Conservation (phyloP, 1,284 basidiomycete genomes). For the Malassezia nana region DNA sequence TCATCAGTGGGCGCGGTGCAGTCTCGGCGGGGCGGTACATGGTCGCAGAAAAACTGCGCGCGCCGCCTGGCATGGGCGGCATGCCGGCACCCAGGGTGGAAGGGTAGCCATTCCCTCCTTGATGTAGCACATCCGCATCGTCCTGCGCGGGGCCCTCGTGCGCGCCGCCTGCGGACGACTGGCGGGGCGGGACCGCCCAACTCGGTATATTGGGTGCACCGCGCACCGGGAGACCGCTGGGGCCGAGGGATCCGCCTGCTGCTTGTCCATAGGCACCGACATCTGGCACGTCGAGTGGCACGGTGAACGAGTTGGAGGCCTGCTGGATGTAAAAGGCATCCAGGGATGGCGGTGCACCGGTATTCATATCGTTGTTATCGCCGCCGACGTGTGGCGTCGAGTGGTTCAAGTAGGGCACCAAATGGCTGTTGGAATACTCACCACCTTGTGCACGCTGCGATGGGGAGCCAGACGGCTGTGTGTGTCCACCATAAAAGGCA, state of each 20-base stretch:
- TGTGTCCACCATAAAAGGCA: constrained; percentile 7
- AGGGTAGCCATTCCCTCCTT: constrained; percentile 5
- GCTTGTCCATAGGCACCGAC: constrained; percentile 12
- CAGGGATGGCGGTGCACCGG: constrained; percentile 2
- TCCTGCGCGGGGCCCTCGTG: constrained; percentile 10
- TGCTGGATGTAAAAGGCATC: constrained; percentile 20
- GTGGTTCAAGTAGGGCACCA: constrained; percentile 15
- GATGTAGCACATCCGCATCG: constrained; percentile 8
- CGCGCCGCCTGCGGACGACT: background rate
- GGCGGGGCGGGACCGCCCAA: constrained; percentile 13
- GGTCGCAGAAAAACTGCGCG: background rate
- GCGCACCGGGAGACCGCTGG: constrained; percentile 5
- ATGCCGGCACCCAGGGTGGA: background rate
- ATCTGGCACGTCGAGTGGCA: constrained; percentile 16
- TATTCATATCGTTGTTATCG: constrained; percentile 11
- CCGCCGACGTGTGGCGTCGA: background rate
- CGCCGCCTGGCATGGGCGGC: constrained; percentile 3
- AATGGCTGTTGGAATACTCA: constrained; percentile 6
- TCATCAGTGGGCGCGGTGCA: constrained; percentile 7
- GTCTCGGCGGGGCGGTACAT: constrained; percentile 11
- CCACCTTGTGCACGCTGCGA: background rate
- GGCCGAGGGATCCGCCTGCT: background rate
- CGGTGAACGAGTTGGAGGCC: constrained; percentile 12
- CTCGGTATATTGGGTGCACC: constrained; percentile 7
- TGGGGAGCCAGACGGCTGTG: constrained; percentile 2